These are phyloP conservation scores for Cystobasidium onofrii DNA, from an alignment of 768 basidiomycete species.

Conservation along the genomic window DNA sequence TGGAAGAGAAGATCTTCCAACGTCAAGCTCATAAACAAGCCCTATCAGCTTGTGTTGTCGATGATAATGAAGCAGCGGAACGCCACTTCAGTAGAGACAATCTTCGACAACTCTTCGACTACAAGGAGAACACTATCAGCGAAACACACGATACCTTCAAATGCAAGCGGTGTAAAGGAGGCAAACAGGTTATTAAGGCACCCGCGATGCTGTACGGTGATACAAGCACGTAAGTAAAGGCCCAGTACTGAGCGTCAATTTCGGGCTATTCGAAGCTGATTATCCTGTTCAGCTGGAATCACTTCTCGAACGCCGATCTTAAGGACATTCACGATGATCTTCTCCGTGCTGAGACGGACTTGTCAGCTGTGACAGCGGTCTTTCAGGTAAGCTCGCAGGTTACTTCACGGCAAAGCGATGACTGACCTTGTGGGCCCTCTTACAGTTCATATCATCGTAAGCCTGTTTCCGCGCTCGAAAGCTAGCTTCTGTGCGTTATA, in stretches of 20 bases:
- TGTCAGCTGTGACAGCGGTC: slow-evolving; percentile 80
- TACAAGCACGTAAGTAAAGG: slow-evolving; percentile 75
- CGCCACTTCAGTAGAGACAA: slow-evolving; percentile 87
- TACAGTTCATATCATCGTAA: slow-evolving; percentile 26
- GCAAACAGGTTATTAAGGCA: slow-evolving; percentile 71
- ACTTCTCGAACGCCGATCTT: slow-evolving; percentile 80
- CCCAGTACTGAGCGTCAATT: background rate
- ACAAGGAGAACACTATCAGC: slow-evolving; percentile 51
- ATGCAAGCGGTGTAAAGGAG: slow-evolving; percentile 80
- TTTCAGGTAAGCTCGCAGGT: slow-evolving; percentile 56
- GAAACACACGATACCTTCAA: slow-evolving; percentile 99
- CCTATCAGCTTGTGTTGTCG: slow-evolving; percentile 93
- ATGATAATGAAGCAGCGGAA: slow-evolving; percentile 90
- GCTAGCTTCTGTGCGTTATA: no score
- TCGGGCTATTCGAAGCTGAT: slow-evolving; percentile 14
- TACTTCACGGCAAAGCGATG: background rate
- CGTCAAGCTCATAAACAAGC: slow-evolving; percentile 93
- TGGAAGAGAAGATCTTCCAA: slow-evolving; percentile 99
- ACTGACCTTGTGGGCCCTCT: background rate
- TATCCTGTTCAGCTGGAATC: slow-evolving; percentile 73
- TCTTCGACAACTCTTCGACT: slow-evolving; percentile 80
- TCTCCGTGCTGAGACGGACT: slow-evolving; percentile 74
- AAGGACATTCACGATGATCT: slow-evolving; percentile 91
- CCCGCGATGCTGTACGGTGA: slow-evolving; percentile 88
- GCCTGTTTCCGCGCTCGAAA: no score